phyloP scores from a whole-genome alignment of 371 early-diverging fungal species.

The Syncephalastrum monosporum region DNA sequence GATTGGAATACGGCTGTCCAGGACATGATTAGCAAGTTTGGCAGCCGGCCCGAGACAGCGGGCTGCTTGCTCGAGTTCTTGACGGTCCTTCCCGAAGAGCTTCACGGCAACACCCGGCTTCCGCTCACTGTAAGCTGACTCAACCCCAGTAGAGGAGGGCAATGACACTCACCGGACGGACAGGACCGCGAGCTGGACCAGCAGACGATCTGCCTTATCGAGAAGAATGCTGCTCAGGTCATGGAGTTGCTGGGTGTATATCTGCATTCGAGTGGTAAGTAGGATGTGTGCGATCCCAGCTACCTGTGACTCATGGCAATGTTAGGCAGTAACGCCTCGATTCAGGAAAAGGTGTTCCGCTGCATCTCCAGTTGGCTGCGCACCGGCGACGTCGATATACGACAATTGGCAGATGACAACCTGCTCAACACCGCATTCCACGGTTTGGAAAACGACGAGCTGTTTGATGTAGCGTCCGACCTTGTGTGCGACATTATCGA shows the following conservation, averaged over 20 bases:
- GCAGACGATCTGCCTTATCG: conserved; percentile 61
- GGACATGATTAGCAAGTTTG: conserved; percentile 64
- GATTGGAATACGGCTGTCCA: conserved; percentile 82
- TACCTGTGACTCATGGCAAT: background rate
- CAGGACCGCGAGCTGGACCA: conserved; percentile 44
- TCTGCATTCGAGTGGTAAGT: conserved; percentile 66
- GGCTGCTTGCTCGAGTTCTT: conserved; percentile 77
- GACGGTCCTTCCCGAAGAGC: conserved; percentile 87
- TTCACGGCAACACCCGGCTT: conserved; percentile 64
- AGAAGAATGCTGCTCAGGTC: conserved; percentile 63
- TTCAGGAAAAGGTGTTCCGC: conserved; percentile 65
- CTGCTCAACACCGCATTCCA: conserved; percentile 76
- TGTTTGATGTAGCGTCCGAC: conserved; percentile 87
- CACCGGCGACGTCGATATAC: conserved; percentile 76
- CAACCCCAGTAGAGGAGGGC: background rate
- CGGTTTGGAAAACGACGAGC: conserved; percentile 59
- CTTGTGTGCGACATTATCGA: conserved; percentile 79
- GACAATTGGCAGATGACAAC: conserved; percentile 61
- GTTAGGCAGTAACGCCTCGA: conserved; percentile 46
- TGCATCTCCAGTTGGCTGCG: conserved; percentile 86
- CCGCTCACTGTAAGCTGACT: conserved; percentile 52
- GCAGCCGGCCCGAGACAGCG: conserved; percentile 55
- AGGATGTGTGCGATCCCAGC: background rate
- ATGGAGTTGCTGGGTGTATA: conserved; percentile 63
- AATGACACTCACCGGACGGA: no score